These are phyloP conservation scores for Davidsoniella australis DNA, from an alignment of 2,329 filamentous ascomycete genomes.

Conservation along the genomic window DNA sequence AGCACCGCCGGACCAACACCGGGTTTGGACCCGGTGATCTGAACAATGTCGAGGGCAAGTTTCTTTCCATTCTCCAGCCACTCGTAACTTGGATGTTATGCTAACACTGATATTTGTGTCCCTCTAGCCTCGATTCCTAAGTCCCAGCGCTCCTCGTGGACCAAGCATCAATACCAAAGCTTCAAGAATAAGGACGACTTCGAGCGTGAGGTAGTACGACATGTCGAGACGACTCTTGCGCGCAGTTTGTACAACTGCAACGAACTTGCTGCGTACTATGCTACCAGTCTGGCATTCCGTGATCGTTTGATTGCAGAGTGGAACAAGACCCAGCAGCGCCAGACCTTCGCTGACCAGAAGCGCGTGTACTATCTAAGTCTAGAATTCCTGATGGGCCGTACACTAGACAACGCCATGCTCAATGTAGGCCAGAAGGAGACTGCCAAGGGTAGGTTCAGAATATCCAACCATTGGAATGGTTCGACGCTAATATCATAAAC, in stretches of 20 bases:
- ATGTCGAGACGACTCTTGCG: slow-evolving; percentile 91
- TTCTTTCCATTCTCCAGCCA: not conserved
- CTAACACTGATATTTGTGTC: not conserved
- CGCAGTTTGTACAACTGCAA: slow-evolving; percentile 97
- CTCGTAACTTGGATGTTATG: not conserved
- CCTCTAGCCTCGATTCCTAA: slow-evolving; percentile 61
- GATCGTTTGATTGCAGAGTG: slow-evolving; percentile 87
- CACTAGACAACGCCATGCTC: slow-evolving; percentile 95
- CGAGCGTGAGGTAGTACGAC: slow-evolving; percentile 70
- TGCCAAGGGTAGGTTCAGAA: slow-evolving; percentile 46
- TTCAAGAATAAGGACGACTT: slow-evolving; percentile 75
- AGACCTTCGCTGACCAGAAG: slow-evolving; percentile 82
- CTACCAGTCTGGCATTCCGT: slow-evolving; percentile 78
- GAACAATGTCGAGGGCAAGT: slow-evolving; percentile 73
- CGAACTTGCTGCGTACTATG: slow-evolving; percentile 81
- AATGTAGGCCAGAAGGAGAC: slow-evolving; percentile 79
- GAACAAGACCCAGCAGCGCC: slow-evolving; percentile 95
- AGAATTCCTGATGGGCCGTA: slow-evolving; percentile 93
- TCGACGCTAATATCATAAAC: slow-evolving; percentile 21
- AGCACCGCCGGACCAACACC: slow-evolving; percentile 85
- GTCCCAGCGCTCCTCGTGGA: slow-evolving; percentile 67
- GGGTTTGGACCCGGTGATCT: slow-evolving; percentile 84
- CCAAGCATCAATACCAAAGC: slow-evolving; percentile 41
- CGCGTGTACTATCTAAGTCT: slow-evolving; percentile 93
- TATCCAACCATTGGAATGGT: slow-evolving; percentile 13